A percentile compares a stretch with the other conserved stretches of the same genome.
phyloP scores from a whole-genome alignment of 2,329 filamentous ascomycete species.

The Diplodia mutila region DNA sequence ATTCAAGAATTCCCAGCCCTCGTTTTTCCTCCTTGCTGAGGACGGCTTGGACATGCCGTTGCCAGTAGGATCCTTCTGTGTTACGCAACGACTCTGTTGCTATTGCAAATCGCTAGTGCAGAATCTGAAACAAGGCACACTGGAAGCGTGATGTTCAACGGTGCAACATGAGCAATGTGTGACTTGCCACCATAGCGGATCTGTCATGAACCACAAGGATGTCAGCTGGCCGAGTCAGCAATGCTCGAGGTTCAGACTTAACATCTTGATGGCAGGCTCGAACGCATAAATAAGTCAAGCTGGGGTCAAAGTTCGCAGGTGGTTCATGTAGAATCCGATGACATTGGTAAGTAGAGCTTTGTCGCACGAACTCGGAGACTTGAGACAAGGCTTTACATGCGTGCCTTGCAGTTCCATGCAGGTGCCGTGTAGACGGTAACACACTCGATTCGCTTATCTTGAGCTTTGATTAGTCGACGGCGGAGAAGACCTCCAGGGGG shows the following conservation, averaged over 20 bases:
- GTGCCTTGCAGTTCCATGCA: slow-evolving; percentile 13
- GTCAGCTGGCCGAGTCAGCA: too few relatives aligned
- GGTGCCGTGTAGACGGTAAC: neutral
- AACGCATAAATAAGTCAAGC: too few relatives aligned
- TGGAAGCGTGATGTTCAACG: neutral
- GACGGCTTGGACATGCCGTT: neutral
- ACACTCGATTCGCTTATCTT: neutral
- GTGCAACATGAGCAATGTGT: neutral
- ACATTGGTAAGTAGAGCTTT: neutral
- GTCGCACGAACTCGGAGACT: neutral
- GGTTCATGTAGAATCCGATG: neutral
- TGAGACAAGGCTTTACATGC: neutral
- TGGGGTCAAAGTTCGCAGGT: neutral
- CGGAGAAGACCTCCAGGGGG: neutral
- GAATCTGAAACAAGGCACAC: neutral
- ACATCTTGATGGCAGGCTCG: too few relatives aligned
- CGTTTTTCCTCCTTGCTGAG: neutral
- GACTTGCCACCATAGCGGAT: neutral
- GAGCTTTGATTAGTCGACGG: neutral
- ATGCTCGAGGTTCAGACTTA: too few relatives aligned
- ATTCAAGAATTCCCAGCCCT: neutral
- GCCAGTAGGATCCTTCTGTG: neutral
- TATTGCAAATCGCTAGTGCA: neutral
- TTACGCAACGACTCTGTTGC: neutral
- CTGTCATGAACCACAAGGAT: neutral